Evolutionary conservation across 148 eudicot species (phyloP), one percentile per base, ranked within the genome.

Genomic region (Rhododendron griersonianum): DNA sequence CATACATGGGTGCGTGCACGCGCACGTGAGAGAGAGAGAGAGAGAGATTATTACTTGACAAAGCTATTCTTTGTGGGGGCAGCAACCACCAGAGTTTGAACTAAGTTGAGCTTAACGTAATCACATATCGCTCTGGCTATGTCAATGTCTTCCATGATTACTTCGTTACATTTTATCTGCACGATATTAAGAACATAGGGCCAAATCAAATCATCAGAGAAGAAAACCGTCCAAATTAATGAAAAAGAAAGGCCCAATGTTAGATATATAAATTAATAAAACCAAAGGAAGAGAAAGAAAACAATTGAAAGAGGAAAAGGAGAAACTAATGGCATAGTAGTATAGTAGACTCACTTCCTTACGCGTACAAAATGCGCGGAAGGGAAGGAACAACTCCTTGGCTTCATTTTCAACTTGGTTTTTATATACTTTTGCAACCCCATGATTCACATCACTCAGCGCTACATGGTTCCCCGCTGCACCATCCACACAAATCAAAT

Each of bases 341-440:
- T 23, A 21, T 5, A 33, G 57, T 69, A 69, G 41, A 79, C 96
- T 89, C 85, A 96, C 99, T 86, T 95, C 93, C 89, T 96, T 96
- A 2, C 98, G 95, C 19, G 90, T 86, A 86, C 98, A 95, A 85
- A 93, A 96, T 88, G 93, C 91, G 44, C 99, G 98, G 85, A 95
- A 96, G 30, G 99, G 95, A 87, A 96, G 93, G 89, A 96, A 93
- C 71, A 95, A 71, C 50, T 96, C 99, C 85, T 90, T 91, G 87
- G 93, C 87, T 63, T 89, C 91, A 80, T 79, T 74, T 77, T 96
- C 98, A 15, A 9, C 37, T 21, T 84, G 90, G 69, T 75, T 80
- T 87, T 59, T 89, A 50, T 51, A 63, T 10, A 79, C 86, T 73
- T 79, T 87, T 5, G 82, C 88, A 78, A 82, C 88, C 47, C 87